phyloP scores from a whole-genome alignment of 768 basidiomycete genomes.

The Roridomyces roridus region DNA sequence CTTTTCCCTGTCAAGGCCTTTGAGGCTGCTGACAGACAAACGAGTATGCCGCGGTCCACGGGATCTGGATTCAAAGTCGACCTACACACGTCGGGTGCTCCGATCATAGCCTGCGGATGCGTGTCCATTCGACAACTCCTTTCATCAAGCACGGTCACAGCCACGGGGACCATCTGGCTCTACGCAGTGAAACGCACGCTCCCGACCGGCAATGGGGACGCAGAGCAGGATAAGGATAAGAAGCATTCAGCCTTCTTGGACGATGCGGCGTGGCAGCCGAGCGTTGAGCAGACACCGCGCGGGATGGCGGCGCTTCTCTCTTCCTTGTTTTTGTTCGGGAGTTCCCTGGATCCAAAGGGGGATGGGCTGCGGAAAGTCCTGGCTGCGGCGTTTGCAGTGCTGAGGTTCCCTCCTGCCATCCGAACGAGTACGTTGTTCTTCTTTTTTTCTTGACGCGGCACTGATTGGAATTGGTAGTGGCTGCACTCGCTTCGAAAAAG shows the following conservation, averaged over 20 bases:
- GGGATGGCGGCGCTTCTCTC: conserved; percentile 39
- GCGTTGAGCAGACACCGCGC: conserved; percentile 29
- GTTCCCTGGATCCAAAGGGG: conserved; percentile 26
- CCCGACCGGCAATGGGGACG: no score
- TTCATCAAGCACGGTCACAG: neutral
- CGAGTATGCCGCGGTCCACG: no score
- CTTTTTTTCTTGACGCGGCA: no score
- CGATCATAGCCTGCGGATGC: conserved; percentile 31
- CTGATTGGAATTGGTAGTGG: no score
- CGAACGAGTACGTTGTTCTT: conserved; percentile 32
- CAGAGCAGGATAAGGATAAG: conserved; percentile 19
- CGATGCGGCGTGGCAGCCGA: conserved; percentile 31
- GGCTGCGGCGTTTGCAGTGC: conserved; percentile 27
- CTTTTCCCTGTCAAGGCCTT: conserved; percentile 21
- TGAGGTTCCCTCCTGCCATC: conserved; percentile 34
- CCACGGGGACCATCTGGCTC: conserved; percentile 10
- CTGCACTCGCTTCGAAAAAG: conserved; percentile 28
- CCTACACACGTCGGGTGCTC: conserved; percentile 29
- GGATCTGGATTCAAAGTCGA: conserved; percentile 23
- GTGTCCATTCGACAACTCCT: conserved; percentile 26
- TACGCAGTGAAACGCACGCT: conserved; percentile 32
- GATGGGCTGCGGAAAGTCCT: conserved; percentile 26
- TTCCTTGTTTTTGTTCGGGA: conserved; percentile 31
- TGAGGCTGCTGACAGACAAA: no score
- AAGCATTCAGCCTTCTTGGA: conserved; percentile 28